Evolutionary conservation across 2,329 filamentous ascomycete species (phyloP), one percentile per base, ranked within the genome.

Genomic region (Thielaviopsis punctulata): DNA sequence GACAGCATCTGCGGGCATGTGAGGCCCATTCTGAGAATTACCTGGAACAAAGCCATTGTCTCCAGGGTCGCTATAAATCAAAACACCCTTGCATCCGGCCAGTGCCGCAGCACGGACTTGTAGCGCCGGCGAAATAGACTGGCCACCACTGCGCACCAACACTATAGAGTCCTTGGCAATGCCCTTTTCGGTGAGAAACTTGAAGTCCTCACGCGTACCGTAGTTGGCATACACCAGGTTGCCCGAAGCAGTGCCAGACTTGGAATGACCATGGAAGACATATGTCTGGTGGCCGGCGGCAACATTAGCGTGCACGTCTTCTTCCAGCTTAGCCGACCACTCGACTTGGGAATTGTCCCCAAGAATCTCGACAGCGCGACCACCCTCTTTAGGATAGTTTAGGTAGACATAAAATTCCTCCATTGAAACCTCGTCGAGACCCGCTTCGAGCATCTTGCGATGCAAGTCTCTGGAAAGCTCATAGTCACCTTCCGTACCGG

Each of bases 221-320:
- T 89, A 94, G 66, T 96, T 95, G 51, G 84, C 90, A 64, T 95
- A 98, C 1, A 98, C 77, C 45, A 96, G 65, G 19, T 84, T 89
- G 0, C 92, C 92, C 23, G 77, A 84, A 36, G 90, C 88, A 60
- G 92, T 84, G 44, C 89, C 92, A 0, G 83, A 76, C 62, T 85
- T 88, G 18, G 89, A 95, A 63, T 92, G 80, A 1, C 86, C 92
- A 63, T 96, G 90, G 62, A 95, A 98, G 7, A 79, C 80, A 47
- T 76, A 73, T 0, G 86, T 89, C 66, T 90, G 82, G 58, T 79
- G 75, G 24, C 78, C 75, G 1, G 73, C 69, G 2, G 73, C 72
- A 56, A 80, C 73, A 18, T 30, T 52, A n/a, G 71, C 71, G 57
- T 82, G 82, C 1, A 75, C 73, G 52, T 70, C 75, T 68, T 96